Conservation (phyloP, 116 monocot species). For the Posidonia oceanica region DNA sequence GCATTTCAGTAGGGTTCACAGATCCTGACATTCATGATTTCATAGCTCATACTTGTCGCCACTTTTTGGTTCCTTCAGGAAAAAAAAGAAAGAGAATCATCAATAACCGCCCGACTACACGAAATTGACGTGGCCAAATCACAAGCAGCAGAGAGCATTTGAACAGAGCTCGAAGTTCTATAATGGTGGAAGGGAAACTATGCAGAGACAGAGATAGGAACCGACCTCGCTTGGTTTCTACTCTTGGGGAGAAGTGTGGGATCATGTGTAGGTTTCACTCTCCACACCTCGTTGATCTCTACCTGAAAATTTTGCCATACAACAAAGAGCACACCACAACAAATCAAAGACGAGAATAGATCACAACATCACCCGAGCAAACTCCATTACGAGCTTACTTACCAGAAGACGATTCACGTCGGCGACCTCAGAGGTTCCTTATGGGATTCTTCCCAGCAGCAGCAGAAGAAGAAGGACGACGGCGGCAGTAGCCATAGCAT, state of each 20-base stretch:
- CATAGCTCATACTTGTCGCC: too few species aligned
- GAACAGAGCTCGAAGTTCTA: neutral
- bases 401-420: constrained; percentile 79
- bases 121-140: neutral
- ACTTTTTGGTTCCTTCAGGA: too few species aligned
- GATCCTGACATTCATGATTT: too few species aligned
- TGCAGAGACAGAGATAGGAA: neutral
- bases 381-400: neutral
- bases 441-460: too few species aligned
- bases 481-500: too few species aligned
- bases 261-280: constrained; percentile 34
- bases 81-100: too few species aligned
- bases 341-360: neutral
- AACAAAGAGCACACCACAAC: neutral
- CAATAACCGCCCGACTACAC: too few species aligned
- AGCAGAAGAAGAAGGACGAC: too few species aligned
- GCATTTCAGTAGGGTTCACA: neutral
- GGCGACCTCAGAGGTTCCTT: too few species aligned
- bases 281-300: constrained; percentile 70
- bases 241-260: constrained; percentile 48
- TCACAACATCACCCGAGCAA: neutral
- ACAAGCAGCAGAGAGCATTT: neutral
- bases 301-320: constrained; percentile 19
- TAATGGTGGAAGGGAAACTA: neutral
- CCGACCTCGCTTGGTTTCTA: constrained; percentile 70